Percentiles rank a stretch among this genome's conserved stretches.
Conservation (phyloP, 1,284 basidiomycete species). For the Cutaneotrichosporon mucoides region DNA sequence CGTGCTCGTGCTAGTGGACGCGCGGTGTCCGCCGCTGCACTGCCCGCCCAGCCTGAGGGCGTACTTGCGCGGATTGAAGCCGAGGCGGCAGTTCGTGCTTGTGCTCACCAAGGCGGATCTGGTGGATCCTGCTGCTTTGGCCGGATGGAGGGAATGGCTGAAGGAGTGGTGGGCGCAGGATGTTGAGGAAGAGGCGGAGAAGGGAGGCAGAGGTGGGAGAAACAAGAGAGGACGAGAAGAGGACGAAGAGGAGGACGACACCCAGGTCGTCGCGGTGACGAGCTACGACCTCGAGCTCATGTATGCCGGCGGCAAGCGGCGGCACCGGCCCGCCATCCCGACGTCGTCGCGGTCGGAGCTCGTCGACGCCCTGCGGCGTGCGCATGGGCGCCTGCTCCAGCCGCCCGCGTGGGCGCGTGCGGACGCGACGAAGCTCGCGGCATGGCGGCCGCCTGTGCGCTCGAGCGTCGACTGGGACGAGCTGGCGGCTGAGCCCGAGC, state of each 20-base stretch:
- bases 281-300: constrained; percentile 60
- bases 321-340: constrained; percentile 64
- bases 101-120: constrained; percentile 83
- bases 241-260: constrained; percentile 31
- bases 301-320: constrained; percentile 5
- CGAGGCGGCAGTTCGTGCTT: constrained; percentile 62
- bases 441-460: constrained; percentile 66
- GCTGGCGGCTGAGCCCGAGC: constrained; percentile 19
- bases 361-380: constrained; percentile 62
- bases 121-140: constrained; percentile 57
- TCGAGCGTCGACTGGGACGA: constrained; percentile 66
- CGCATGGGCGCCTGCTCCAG: constrained; percentile 64
- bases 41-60: constrained; percentile 54
- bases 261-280: constrained; percentile 64
- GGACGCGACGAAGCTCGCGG: constrained; percentile 53
- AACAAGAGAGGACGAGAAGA: not conserved
- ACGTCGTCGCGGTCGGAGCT: constrained; percentile 54
- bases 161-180: constrained; percentile 51
- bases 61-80: constrained; percentile 50
- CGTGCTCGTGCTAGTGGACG: constrained; percentile 77
- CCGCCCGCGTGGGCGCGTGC: constrained; percentile 55
- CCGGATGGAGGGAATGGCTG: constrained; percentile 67
- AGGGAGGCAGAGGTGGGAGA: too few species aligned
- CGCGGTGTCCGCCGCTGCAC: constrained; percentile 69
- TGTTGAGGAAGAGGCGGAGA: not conserved